Evolutionary conservation across 2,329 filamentous ascomycete species (phyloP).

Genomic region (Corynespora cassiicola): DNA sequence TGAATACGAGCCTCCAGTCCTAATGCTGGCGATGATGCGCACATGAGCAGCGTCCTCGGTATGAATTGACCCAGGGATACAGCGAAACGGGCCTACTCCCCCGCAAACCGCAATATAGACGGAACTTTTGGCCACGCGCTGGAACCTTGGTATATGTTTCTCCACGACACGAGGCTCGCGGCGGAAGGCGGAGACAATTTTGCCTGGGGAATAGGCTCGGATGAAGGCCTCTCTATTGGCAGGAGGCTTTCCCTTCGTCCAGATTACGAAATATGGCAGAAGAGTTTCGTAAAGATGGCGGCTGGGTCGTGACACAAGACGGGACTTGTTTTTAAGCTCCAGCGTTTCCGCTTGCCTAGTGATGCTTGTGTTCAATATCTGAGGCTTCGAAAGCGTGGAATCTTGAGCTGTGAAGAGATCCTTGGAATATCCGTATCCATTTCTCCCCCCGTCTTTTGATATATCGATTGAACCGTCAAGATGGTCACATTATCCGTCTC

Average conservation of each 20-base stretch:
- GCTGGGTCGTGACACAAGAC: no score
- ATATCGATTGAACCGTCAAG: constrained; percentile 2
- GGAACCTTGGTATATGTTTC: no score
- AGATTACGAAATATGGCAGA: constrained; percentile 1
- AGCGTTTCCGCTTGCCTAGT: constrained; percentile 1
- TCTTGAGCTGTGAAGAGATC: not conserved
- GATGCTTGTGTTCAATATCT: not conserved
- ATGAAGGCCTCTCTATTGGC: constrained; percentile 1
- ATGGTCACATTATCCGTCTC: constrained; percentile 31
- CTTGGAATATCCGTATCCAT: not conserved
- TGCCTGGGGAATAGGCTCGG: no score
- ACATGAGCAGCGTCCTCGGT: no score
- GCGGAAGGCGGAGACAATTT: no score
- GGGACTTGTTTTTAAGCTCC: not conserved
- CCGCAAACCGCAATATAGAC: no score
- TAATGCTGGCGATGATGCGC: no score
- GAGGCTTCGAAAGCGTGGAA: not conserved
- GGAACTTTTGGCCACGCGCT: no score
- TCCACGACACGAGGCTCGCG: no score
- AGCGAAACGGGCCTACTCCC: no score
- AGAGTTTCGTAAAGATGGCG: constrained; percentile 4
- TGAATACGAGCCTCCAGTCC: no score
- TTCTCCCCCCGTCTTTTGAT: not conserved
- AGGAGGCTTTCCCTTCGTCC: constrained; percentile 5
- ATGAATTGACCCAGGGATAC: no score